Percentiles rank a stretch among this genome's conserved stretches.
These are phyloP conservation scores for Cercospora citrullina DNA, from an alignment of 2,329 filamentous ascomycete genomes.

Conservation along the genomic window DNA sequence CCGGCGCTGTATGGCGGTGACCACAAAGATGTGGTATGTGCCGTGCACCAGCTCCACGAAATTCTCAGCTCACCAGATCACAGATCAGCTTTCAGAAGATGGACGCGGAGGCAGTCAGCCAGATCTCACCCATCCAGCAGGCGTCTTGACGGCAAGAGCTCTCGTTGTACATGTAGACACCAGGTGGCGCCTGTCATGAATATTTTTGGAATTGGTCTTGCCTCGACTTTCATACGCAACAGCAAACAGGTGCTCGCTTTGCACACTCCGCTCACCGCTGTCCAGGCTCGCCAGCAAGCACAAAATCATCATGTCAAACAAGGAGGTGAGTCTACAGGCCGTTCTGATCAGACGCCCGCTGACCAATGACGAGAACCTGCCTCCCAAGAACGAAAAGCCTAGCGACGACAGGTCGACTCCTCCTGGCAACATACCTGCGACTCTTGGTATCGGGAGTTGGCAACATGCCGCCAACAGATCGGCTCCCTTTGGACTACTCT, in stretches of 20 bases:
- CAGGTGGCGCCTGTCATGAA: neutral
- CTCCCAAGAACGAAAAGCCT: constrained; percentile 21
- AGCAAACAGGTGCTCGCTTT: neutral
- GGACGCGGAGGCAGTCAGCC: constrained; percentile 29
- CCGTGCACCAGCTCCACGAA: neutral
- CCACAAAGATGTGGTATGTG: constrained; percentile 70
- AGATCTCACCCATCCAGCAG: constrained; percentile 22
- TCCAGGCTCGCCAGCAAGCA: neutral
- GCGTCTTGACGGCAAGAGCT: neutral
- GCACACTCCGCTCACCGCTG: neutral
- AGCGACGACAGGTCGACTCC: constrained; percentile 22
- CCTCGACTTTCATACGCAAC: neutral
- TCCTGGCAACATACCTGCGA: constrained; percentile 19
- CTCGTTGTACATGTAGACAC: neutral
- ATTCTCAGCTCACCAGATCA: neutral
- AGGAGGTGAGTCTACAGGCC: constrained; percentile 29
- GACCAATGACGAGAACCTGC: constrained; percentile 27
- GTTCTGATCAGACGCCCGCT: neutral
- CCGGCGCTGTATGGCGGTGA: constrained; percentile 71
- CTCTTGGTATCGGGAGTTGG: constrained; percentile 27
- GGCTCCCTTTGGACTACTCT: constrained; percentile 27
- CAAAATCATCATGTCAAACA: constrained; percentile 31
- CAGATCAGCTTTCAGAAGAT: constrained; percentile 38
- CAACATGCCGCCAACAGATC: constrained; percentile 24
- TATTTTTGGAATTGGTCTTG: constrained; percentile 1